A percentile compares a stretch with the other conserved stretches of the same genome.
Evolutionary conservation across 1,284 basidiomycete species (phyloP).

Genomic region (Cerrena zonata): DNA sequence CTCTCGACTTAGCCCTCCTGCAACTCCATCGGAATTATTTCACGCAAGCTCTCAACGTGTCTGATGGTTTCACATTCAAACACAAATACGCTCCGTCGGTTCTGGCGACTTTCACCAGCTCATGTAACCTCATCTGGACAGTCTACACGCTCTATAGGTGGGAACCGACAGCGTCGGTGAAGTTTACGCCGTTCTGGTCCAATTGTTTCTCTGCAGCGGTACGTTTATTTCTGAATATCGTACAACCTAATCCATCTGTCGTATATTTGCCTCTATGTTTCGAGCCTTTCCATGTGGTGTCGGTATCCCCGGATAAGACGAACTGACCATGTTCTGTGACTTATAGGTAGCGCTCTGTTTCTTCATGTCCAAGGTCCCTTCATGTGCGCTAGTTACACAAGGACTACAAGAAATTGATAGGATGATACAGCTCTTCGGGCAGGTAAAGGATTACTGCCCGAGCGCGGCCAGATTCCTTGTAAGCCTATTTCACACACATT

Average conservation of each 20-base stretch:
- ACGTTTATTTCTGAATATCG: conserved; percentile 19
- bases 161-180: conserved; percentile 45
- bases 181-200: conserved; percentile 62
- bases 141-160: conserved; percentile 49
- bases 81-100: conserved; percentile 56
- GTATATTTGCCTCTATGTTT: background rate
- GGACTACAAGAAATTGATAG: conserved; percentile 61
- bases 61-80: conserved; percentile 56
- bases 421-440: conserved; percentile 53
- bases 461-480: conserved; percentile 59
- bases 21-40: conserved; percentile 68
- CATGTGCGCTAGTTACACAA: conserved; percentile 49
- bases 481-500: conserved; percentile 20
- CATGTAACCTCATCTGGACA: conserved; percentile 52
- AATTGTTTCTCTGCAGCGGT: conserved; percentile 61
- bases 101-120: conserved; percentile 54
- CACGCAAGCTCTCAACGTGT: conserved; percentile 59
- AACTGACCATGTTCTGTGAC: background rate
- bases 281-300: too few species aligned
- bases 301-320: too few species aligned
- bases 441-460: conserved; percentile 48
- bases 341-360: conserved; percentile 60
- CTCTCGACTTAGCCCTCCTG: conserved; percentile 46
- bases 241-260: conserved; percentile 6
- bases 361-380: conserved; percentile 58